Evolutionary conservation across 768 basidiomycete species (phyloP).

Genomic region (Leucocoprinus sp.): DNA sequence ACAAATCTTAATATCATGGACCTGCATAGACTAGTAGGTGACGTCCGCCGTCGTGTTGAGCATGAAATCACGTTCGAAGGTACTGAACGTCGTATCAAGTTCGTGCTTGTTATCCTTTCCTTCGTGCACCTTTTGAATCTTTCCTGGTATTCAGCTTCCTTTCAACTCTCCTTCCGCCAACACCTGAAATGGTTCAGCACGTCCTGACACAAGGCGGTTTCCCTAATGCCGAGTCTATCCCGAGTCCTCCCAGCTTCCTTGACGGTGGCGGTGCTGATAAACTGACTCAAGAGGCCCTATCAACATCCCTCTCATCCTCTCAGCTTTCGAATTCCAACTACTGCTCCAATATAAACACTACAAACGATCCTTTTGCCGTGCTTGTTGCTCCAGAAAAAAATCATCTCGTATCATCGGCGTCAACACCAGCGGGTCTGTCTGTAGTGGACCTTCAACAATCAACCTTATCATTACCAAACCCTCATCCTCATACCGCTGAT

Average conservation of each 20-base stretch:
- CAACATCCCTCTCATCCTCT: conserved; percentile 22
- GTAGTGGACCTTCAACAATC: neutral
- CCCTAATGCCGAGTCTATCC: conserved; percentile 15
- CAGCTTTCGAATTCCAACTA: conserved; percentile 25
- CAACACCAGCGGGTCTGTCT: conserved; percentile 1
- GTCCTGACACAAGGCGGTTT: conserved; percentile 61
- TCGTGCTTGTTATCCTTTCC: conserved; percentile 16
- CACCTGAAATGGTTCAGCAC: conserved; percentile 60
- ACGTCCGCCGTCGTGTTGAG: conserved; percentile 74
- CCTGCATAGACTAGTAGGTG: conserved; percentile 56
- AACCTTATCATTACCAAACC: conserved; percentile 17
- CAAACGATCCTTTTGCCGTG: neutral
- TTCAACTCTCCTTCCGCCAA: conserved; percentile 68
- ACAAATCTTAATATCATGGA: conserved; percentile 63
- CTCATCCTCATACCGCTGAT: conserved; percentile 27
- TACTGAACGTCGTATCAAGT: conserved; percentile 49
- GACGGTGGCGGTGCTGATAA: neutral
- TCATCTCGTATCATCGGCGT: neutral
- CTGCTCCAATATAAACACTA: conserved; percentile 18
- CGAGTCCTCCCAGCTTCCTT: conserved; percentile 19
- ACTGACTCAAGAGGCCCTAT: conserved; percentile 6
- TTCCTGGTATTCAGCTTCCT: conserved; percentile 44
- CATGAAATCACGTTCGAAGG: conserved; percentile 58
- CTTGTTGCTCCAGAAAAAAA: conserved; percentile 8
- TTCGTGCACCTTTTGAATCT: neutral